Conservation (phyloP, 2,329 filamentous ascomycete species). For the Arachnomyces sp. region DNA sequence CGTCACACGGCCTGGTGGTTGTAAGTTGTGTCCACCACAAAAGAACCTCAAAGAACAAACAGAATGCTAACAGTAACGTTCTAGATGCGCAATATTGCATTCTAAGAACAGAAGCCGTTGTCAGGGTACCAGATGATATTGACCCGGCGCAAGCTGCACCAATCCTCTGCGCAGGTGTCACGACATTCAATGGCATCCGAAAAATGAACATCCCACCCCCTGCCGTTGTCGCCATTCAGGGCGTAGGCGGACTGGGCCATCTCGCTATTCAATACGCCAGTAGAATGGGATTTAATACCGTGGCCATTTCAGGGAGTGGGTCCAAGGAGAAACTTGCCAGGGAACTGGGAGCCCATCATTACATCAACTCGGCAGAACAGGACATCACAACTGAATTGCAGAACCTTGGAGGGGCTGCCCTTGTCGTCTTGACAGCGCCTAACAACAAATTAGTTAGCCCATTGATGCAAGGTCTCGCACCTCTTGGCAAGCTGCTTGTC, state of each 20-base stretch:
- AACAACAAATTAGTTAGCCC: slow-evolving; percentile 25
- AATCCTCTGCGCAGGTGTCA: slow-evolving; percentile 45
- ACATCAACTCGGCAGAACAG: slow-evolving; percentile 40
- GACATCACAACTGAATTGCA: slow-evolving; percentile 28
- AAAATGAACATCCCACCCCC: slow-evolving; percentile 41
- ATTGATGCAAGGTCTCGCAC: slow-evolving; percentile 27
- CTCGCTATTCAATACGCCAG: slow-evolving; percentile 47
- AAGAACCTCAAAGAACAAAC: neutral
- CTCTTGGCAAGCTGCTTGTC: slow-evolving; percentile 29
- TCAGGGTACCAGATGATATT: slow-evolving; percentile 42
- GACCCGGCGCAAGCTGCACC: slow-evolving; percentile 40
- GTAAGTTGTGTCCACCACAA: slow-evolving; percentile 25
- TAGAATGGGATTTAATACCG: slow-evolving; percentile 46
- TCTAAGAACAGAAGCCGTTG: slow-evolving; percentile 31
- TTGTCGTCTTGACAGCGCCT: slow-evolving; percentile 34
- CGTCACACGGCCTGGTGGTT: slow-evolving; percentile 59
- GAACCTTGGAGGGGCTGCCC: slow-evolving; percentile 27
- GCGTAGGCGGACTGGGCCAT: slow-evolving; percentile 47
- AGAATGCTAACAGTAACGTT: slow-evolving; percentile 1
- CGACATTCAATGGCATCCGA: slow-evolving; percentile 43
- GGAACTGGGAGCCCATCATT: slow-evolving; percentile 51
- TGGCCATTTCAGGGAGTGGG: slow-evolving; percentile 43
- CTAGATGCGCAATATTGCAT: slow-evolving; percentile 32
- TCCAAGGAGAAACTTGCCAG: slow-evolving; percentile 48
- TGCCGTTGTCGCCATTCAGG: slow-evolving; percentile 44